Evolutionary conservation across 176 grass and related monocot genomes (phyloP).

Genomic region (Rhynchospora pubera): DNA sequence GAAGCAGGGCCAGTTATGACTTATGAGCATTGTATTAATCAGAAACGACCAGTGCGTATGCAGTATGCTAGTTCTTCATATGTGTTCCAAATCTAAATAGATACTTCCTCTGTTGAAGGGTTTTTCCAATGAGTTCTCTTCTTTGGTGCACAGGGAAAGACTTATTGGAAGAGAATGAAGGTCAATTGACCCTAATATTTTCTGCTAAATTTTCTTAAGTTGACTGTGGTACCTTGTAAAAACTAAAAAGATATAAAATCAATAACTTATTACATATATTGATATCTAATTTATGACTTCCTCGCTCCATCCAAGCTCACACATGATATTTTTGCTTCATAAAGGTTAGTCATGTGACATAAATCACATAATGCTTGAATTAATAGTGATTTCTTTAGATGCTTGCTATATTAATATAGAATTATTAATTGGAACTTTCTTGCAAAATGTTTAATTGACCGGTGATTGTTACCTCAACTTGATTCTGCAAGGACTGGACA

Average conservation of each 20-base stretch:
- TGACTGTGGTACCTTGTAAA: too few relatives aligned
- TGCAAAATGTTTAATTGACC: not conserved
- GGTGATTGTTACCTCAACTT: slow-evolving; percentile 13
- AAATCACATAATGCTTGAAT: not conserved
- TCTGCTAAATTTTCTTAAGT: too few relatives aligned
- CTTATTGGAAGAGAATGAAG: too few relatives aligned
- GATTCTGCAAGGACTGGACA: slow-evolving; percentile 23
- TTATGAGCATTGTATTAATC: not conserved
- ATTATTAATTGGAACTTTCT: not conserved
- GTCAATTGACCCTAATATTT: too few relatives aligned
- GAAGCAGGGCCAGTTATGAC: not conserved
- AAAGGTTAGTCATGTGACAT: not conserved
- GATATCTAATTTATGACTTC: too few relatives aligned
- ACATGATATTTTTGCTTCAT: not conserved
- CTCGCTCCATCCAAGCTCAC: too few relatives aligned
- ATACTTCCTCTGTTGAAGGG: not conserved
- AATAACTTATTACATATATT: too few relatives aligned
- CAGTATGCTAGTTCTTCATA: too few relatives aligned
- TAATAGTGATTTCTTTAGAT: not conserved
- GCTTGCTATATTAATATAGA: not conserved
- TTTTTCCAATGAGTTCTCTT: not conserved
- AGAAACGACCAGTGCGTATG: too few relatives aligned
- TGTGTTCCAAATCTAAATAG: not conserved
- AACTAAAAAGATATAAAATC: too few relatives aligned
- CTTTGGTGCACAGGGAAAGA: not conserved